Base-by-base conservation (phyloP, 345 rosid genomes). In the Barbarea vulgaris region DNA sequence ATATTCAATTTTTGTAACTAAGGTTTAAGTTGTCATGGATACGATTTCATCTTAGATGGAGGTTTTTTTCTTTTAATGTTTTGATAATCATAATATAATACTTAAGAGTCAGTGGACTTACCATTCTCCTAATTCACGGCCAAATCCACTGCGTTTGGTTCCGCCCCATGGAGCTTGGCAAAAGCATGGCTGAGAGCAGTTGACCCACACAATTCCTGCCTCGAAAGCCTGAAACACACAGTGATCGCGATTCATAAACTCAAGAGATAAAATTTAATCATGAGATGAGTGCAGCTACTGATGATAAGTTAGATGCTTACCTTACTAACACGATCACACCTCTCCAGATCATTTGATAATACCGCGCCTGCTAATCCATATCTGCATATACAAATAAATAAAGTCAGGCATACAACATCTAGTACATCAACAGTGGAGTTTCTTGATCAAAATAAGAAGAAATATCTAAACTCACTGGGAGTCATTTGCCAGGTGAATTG, bases 111-210 rank as follows among this genome's bases (percentile, higher is more conserved):
- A n/a, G n/a, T n/a, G n/a, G n/a, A n/a, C 82, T 50, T 81, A 93
- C 99, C 98, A 91, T 88, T 92, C 94, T 51, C 99, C 98, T 70
- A 92, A 82, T 78, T 93, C 99, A 74, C 97, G 97, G n/a, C 99
- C 98, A 77, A 89, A 95, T 18, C 98, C 99, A 71, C 97, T 95
- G 71, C 91, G 97, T 76, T 95, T 93, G 71, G 84, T 81, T 76
- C 99, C 98, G 47, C 99, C 99, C 99, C 99, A 95, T 53, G 99
- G 99, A 51, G 98, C 98, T 70, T 95, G 99, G 75, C 81, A 78
- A 85, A 95, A 95, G 83, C 98, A 88, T 72, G 98, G 98, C 84
- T 93, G 99, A 27, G 99, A 93, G 81, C 99, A 95, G 79, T 95
- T 95, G 78, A 95, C 57, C 98, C 99, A 95, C 56, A 95, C 98